These are phyloP conservation scores for Fusarium sterilihyphosum DNA, from an alignment of 2,329 filamentous ascomycete species.

Conservation along the genomic window DNA sequence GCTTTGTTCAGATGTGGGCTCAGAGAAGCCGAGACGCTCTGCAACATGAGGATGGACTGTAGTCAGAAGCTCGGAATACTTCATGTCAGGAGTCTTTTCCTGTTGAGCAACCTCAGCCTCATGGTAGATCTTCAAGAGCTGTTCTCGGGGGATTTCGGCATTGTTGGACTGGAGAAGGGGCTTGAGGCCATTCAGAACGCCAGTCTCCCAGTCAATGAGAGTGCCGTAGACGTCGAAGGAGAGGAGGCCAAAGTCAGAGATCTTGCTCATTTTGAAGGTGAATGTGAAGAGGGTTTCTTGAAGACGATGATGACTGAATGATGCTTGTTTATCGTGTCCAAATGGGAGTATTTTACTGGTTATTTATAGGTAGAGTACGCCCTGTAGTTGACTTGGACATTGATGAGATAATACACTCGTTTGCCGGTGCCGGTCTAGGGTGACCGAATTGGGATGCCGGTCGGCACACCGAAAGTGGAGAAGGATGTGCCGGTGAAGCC, in stretches of 20 bases:
- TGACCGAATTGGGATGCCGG: constrained; percentile 19
- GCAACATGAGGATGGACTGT: constrained; percentile 59
- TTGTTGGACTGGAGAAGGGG: constrained; percentile 55
- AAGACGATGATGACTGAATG: neutral
- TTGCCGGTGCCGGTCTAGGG: constrained; percentile 13
- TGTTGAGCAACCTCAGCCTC: constrained; percentile 63
- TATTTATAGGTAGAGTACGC: constrained; percentile 16
- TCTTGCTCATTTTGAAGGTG: constrained; percentile 23
- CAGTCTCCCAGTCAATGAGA: constrained; percentile 80
- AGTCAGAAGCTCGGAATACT: constrained; percentile 69
- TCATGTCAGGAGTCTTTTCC: constrained; percentile 61
- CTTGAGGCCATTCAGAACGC: constrained; percentile 65
- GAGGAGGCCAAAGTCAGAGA: constrained; percentile 54
- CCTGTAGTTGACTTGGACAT: constrained; percentile 22
- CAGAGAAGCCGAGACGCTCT: constrained; percentile 51
- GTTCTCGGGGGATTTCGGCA: constrained; percentile 46
- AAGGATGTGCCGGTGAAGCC: neutral
- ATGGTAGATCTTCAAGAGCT: constrained; percentile 55
- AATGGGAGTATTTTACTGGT: neutral
- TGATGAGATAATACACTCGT: constrained; percentile 4
- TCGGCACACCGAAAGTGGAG: constrained; percentile 23
- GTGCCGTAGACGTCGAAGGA: constrained; percentile 86
- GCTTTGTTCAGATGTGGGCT: constrained; percentile 51
- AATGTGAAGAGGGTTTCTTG: neutral
- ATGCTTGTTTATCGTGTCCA: neutral